Base-by-base conservation (phyloP, 164 flowering plant species). In the Brasenia schreberi region DNA sequence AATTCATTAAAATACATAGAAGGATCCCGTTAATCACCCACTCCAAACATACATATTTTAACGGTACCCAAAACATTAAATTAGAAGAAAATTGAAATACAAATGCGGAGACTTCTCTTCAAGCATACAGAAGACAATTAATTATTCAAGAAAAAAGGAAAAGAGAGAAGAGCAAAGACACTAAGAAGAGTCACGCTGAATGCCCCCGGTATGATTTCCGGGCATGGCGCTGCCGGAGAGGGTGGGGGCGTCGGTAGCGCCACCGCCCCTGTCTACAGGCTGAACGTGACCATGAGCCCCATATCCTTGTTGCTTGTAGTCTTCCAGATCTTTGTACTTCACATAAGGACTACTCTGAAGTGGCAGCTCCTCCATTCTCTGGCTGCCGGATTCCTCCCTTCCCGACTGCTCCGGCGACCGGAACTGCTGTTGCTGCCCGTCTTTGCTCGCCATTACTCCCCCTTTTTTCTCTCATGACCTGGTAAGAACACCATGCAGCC, bases 211-310 rank as follows among this genome's bases (percentile, higher is more conserved):
- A 53, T 69, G 66, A n/a, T 49, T 33, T 5, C 16, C 59, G 18
- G 64, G 19, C 39, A 67, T 16, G 6, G 62, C 67, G 12, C 33
- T 74, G n/a, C 93, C 87, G 0, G 88, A 73, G 7, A 44, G 72
- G 42, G 92, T 87, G 65, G 92, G 96, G 0, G 84, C 92, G 18
- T 89, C 90, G 69, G 88, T 83, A 72, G 81, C 70, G 12, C 82
- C 82, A 14, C 79, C 89, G 5, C 82, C 84, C 27, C 78, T 79
- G 59, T 77, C 64, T 17, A 67, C 71, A 0, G 85, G 83, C 59
- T 83, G 52, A 4, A 66, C 68, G 73, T 85, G 96, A 19, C 89
- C 96, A 59, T 83, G 73, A 0, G 96, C 77, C 42, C 90, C 92
- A 19, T 85, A 87, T 1, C 78, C 96, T 63, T 83, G 70, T 7